A percentile compares a stretch with the other conserved stretches of the same genome.
These are phyloP conservation scores for Mortierella sp. DNA, from an alignment of 371 early-diverging fungal species.

Conservation along the genomic window DNA sequence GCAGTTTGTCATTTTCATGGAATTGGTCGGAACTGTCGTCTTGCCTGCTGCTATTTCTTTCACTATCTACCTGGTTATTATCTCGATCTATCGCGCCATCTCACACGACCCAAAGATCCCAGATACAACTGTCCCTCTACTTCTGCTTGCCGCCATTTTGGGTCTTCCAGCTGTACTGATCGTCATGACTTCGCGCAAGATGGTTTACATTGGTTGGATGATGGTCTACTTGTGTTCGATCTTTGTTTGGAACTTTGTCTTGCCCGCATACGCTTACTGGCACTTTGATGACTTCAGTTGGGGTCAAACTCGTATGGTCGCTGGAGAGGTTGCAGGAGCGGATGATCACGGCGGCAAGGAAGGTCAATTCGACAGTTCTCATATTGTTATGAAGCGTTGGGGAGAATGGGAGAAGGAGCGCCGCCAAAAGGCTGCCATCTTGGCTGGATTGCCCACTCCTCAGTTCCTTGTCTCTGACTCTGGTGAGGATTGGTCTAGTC, in stretches of 20 bases:
- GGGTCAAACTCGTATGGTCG: slow-evolving; percentile 97
- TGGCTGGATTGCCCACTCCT: slow-evolving; percentile 51
- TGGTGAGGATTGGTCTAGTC: slow-evolving; percentile 51
- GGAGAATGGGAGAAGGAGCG: slow-evolving; percentile 72
- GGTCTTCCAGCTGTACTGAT: slow-evolving; percentile 97
- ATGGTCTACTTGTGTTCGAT: slow-evolving; percentile 93
- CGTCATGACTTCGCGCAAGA: slow-evolving; percentile 90
- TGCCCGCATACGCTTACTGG: slow-evolving; percentile 99
- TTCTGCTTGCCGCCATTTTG: slow-evolving; percentile 84
- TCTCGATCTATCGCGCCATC: slow-evolving; percentile 72
- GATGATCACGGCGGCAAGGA: slow-evolving; percentile 72
- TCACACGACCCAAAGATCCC: slow-evolving; percentile 57
- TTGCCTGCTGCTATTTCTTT: slow-evolving; percentile 98
- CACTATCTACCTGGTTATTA: slow-evolving; percentile 86
- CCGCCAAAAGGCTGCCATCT: slow-evolving; percentile 43
- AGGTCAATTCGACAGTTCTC: slow-evolving; percentile 75
- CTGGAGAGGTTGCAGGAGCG: slow-evolving; percentile 67
- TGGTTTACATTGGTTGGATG: slow-evolving; percentile 97
- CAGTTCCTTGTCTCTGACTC: slow-evolving; percentile 55
- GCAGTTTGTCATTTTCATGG: slow-evolving; percentile 99
- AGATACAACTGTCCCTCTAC: slow-evolving; percentile 78
- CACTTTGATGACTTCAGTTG: slow-evolving; percentile 99
- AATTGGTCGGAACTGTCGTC: slow-evolving; percentile 97
- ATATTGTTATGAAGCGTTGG: slow-evolving; percentile 79
- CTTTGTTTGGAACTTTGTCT: slow-evolving; percentile 98